Percentiles rank a stretch among this genome's conserved stretches.
These are phyloP conservation scores for Mortierella hygrophila DNA, from an alignment of 192 early-diverging fungal genomes.

Conservation along the genomic window DNA sequence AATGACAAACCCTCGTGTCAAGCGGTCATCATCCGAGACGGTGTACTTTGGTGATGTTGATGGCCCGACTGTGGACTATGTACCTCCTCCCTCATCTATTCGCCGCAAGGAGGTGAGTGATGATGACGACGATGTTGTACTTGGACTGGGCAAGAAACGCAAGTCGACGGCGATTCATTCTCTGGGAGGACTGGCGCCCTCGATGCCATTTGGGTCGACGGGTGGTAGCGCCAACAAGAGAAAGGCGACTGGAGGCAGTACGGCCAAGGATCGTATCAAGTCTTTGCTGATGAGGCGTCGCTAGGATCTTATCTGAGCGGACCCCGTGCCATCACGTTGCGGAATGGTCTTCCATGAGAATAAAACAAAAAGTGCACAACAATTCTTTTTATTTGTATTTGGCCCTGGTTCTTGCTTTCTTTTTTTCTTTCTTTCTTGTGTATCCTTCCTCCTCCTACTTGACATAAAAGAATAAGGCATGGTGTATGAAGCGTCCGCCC, in stretches of 20 bases:
- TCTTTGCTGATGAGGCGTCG: conserved; percentile 42
- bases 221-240: conserved; percentile 18
- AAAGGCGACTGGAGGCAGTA: conserved; percentile 6
- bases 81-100: not conserved
- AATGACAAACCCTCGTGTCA: not conserved
- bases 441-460: too few species aligned
- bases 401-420: too few species aligned
- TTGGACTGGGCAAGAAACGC: conserved; percentile 29
- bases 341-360: too few species aligned
- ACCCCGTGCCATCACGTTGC: too few species aligned
- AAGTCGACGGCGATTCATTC: conserved; percentile 23
- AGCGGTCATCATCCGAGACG: conserved; percentile 30
- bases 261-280: conserved; percentile 48
- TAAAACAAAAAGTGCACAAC: too few species aligned
- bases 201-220: not conserved
- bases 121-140: conserved; percentile 22
- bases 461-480: too few species aligned
- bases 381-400: too few species aligned
- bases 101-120: not conserved
- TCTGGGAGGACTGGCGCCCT: not conserved
- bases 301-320: conserved; percentile 1
- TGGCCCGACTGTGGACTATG: not conserved
- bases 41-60: conserved; percentile 39
- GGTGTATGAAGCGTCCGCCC: too few species aligned
- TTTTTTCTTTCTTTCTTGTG: too few species aligned